Evolutionary conservation across 768 basidiomycete genomes (phyloP), one percentile per base, ranked within the genome.

Genomic region (Asterophora lycoperdoides): DNA sequence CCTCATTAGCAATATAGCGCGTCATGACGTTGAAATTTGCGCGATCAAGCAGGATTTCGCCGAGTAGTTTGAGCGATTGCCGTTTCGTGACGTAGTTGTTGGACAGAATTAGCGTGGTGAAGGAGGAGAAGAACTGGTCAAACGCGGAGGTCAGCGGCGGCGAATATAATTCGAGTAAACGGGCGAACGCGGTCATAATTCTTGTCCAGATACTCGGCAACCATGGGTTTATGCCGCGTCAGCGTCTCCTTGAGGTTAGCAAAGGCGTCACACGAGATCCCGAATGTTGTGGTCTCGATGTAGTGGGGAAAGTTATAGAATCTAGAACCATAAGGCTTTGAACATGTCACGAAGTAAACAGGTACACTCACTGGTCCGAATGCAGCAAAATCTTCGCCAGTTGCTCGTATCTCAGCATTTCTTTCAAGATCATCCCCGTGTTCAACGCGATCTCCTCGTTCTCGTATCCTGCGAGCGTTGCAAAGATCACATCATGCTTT

Each of bases 11-110:
- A 58, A 99, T 99, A 65, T 98, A 99, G 6, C 86, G 81, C 0
- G 96, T 98, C 96, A 99, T 99, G 62, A 98, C 91, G 57, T 79
- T 92, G 75, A 97, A 98, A 68, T 99, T 99, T 40, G 93, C 93
- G 23, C 96, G 84, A 69, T 99, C 96, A 38, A 99, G 83, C 6
- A 98, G 75, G 68, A 98, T 98, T 69, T 99, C 96, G 54, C 96
- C 96, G 1, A 99, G 82, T 5, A 98, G 81, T 69, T 99, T 99
- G 59, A 99, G 81, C 1, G 94, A 97, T 67, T 99, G 96, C 13
- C 96, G 89, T 68, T 98, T 98, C n/a, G 96, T 99, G 49, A 99
- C 96, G 64, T 98, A 98, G 75, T 98, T 98, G 61, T 76, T 79
- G 15, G 95, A 98, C 33, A 92, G 76, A 55, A 98, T 88, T 53